Base-by-base conservation (phyloP, 495 filamentous ascomycete genomes). In the Annulohypoxylon maeteangense region DNA sequence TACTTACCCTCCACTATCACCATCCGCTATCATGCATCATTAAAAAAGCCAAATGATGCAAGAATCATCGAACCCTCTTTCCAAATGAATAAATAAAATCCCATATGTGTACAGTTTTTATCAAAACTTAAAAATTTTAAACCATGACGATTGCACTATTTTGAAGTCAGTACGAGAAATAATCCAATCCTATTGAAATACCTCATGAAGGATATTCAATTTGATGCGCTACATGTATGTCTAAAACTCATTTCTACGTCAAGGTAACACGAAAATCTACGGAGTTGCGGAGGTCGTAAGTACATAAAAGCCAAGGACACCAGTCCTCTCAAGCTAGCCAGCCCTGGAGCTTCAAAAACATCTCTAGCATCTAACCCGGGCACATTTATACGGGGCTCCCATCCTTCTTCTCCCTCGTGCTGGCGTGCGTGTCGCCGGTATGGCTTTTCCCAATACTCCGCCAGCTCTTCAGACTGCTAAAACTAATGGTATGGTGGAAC, bases 401-500 rank as follows among this genome's bases (percentile, higher is more conserved):
- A 10, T 65, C 63, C 57, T 65, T 65, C 68, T 59, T 71, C 64
- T 68, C 56, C 38, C n/a, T 72, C 59, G 62, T 67, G 54, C 68
- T 70, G 25, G 42, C 70, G 36, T 66, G 68, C 10, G 78, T 78
- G 38, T 78, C 78, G 47, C 59, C 69, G 22, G 71, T 77, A 14
- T 78, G 70, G 25, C 45, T 78, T 16, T 64, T 72, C 1, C 74
- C 78, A 22, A 69, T 65, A 54, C 79, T 81, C 47, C 74, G 65
- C 80, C 79, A 84, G 65, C 79, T 82, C 72, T 78, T 80, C 51
- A 84, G 68, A 53, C 80, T 80, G 29, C 81, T 75, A 36, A 82
- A 79, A 50, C 79, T 81, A 62, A 84, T 78, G 18, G 79, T 75
- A 64, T 70, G 80, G 60, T 60, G 65, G 65, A 82, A 81, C 25